Evolutionary conservation across 2,329 filamentous ascomycete species (phyloP).

Genomic region (Aspergillus spinulosporus): DNA sequence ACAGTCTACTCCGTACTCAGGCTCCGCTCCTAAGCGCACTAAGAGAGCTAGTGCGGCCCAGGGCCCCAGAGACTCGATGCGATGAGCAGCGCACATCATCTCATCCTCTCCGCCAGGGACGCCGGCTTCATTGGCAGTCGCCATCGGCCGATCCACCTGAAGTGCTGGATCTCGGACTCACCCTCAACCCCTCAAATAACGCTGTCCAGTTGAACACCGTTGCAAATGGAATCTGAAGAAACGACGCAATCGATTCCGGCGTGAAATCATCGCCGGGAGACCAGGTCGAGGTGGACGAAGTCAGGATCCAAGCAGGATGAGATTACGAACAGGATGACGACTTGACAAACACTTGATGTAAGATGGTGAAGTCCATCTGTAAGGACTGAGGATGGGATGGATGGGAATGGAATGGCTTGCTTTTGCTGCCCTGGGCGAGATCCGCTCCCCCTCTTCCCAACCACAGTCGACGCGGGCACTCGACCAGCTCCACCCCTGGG

Average conservation of each 20-base stretch:
- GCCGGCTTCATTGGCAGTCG: conserved; percentile 22
- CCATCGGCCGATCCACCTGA: conserved; percentile 16
- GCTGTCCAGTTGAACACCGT: neutral
- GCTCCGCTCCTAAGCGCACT: conserved; percentile 8
- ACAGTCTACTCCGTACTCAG: neutral
- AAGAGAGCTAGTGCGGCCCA: conserved; percentile 11
- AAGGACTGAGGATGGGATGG: neutral
- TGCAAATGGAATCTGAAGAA: neutral
- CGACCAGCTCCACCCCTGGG: conserved; percentile 18
- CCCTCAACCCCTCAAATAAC: conserved; percentile 22
- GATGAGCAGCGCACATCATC: conserved; percentile 26
- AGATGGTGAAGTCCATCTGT: neutral
- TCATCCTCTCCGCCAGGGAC: conserved; percentile 22
- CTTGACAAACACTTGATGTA: neutral
- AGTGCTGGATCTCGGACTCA: neutral
- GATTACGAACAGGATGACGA: neutral
- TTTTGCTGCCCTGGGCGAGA: neutral
- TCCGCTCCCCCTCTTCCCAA: conserved; percentile 8
- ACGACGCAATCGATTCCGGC: neutral
- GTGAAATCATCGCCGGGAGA: no score
- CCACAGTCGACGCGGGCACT: conserved; percentile 4
- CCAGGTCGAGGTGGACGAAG: no score
- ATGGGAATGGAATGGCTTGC: neutral
- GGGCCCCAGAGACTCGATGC: conserved; percentile 9
- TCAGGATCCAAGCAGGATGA: no score